phyloP scores from a whole-genome alignment of 768 basidiomycete species.

The Pleurotus pulmonarius region DNA sequence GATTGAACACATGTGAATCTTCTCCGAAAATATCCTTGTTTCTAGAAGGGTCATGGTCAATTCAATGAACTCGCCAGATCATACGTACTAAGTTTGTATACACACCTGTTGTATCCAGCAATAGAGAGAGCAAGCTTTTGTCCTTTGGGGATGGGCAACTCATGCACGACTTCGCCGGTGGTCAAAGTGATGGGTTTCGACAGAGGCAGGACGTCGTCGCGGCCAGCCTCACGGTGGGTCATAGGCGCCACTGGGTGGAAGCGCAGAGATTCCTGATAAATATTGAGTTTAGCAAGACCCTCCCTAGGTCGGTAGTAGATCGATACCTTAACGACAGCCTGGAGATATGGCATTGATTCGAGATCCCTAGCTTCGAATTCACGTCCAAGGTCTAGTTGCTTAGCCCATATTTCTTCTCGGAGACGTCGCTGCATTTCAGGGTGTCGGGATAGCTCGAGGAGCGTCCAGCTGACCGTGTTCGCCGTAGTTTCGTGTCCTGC shows the following conservation, averaged over 20 bases:
- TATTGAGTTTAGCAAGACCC: too few relatives aligned
- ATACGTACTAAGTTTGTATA: not conserved
- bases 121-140: conserved; percentile 12
- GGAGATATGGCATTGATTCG: conserved; percentile 26
- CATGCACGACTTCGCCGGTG: conserved; percentile 15
- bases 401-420: conserved; percentile 12
- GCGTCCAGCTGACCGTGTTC: conserved; percentile 8
- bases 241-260: conserved; percentile 26
- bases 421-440: conserved; percentile 13
- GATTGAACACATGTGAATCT: not conserved
- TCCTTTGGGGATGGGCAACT: conserved; percentile 18
- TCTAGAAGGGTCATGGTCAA: not conserved
- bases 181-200: conserved; percentile 21
- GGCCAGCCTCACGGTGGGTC: conserved; percentile 19
- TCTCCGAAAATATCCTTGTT: not conserved
- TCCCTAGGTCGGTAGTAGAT: not conserved
- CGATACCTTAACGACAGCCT: conserved; percentile 28
- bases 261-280: conserved; percentile 25
- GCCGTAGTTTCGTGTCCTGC: conserved; percentile 19
- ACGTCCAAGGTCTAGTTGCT: not conserved
- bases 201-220: conserved; percentile 30
- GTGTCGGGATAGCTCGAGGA: conserved; percentile 14
- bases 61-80: too few relatives aligned
- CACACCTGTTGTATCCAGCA: conserved; percentile 27
- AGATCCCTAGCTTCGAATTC: conserved; percentile 26